Base-by-base conservation (phyloP, 164 flowering plant species). In the Macadamia integrifolia region DNA sequence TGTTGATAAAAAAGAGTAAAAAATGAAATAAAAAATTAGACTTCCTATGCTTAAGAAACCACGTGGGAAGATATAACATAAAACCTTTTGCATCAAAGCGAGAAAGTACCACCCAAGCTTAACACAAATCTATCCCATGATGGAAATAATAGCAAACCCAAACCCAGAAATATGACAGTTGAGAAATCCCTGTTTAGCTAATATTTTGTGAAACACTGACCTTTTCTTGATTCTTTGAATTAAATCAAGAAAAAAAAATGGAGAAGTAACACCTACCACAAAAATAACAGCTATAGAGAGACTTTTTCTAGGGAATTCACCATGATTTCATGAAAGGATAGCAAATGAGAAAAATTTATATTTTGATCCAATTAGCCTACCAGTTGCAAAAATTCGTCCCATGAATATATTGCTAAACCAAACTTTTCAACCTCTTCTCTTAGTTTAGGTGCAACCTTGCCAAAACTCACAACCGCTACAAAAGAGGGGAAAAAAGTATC, bases 381-480 rank as follows among this genome's bases (percentile, higher is more conserved):
- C 91, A 87, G 77, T 62, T 69, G 72, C 76, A 89, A 70, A 79
- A 95, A 95, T 11, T 89, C 96, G 55, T 87, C 87, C 99, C 99
- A 95, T 14, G 94, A 76, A 80, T 85, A 86, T 63, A 84, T 70
- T 53, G 79, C 68, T 69, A 89, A 42, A 32, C 87, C 96, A 82
- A 72, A 80, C 68, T 84, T 85, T 68, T 72, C 85, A 76, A 79
- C 80, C 42, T 66, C 88, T 60, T 81, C 86, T 72, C 69, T 87
- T 69, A 91, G 91, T 68, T 86, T 89, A 66, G 78, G 56, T 46
- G 90, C 72, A 70, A 92, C 86, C 78, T 84, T 82, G 65, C 98
- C 97, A 77, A 95, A 95, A 85, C 99, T 94, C 76, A 94, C 98
- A 79, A 94, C 66, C 44, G 89, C 98, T 92, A 67, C 66, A 74